Percentiles rank a stretch among this genome's conserved stretches.
phyloP scores from a whole-genome alignment of 805 yeast species.

The Schwanniomyces vanrijiae region DNA sequence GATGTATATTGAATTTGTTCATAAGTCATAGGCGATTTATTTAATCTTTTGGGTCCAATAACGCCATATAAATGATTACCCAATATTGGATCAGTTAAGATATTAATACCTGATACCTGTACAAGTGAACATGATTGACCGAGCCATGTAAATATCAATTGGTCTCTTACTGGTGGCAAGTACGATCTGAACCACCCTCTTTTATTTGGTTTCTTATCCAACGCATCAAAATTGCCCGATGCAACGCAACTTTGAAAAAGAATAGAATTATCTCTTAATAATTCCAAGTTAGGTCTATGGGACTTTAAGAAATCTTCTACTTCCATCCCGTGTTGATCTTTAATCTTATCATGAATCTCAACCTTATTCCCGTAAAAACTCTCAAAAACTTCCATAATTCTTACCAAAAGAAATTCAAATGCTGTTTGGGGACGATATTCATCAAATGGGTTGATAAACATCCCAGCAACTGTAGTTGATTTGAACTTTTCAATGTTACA shows the following conservation, averaged over 20 bases:
- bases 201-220: conserved; percentile 9
- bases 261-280: conserved; percentile 35
- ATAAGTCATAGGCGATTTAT: conserved; percentile 68
- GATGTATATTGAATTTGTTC: conserved; percentile 50
- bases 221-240: conserved; percentile 15
- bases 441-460: conserved; percentile 86
- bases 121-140: conserved; percentile 88
- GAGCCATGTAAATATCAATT: conserved; percentile 80
- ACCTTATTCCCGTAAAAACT: conserved; percentile 40
- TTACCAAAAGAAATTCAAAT: conserved; percentile 76
- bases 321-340: conserved; percentile 47
- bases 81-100: conserved; percentile 86
- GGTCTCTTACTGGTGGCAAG: conserved; percentile 37
- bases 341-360: conserved; percentile 35
- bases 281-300: conserved; percentile 53
- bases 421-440: conserved; percentile 90
- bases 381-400: conserved; percentile 71
- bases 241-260: conserved; percentile 27
- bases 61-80: conserved; percentile 61
- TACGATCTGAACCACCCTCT: conserved; percentile 3
- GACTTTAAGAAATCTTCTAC: conserved; percentile 61
- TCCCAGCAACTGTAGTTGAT: conserved; percentile 58
- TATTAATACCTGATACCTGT: conserved; percentile 67
- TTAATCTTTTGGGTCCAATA: conserved; percentile 83
- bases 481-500: conserved; percentile 24